A percentile compares a stretch with the other conserved stretches of the same genome.
Evolutionary conservation across 2,329 filamentous ascomycete species (phyloP).

Genomic region (Penicillium sp.): DNA sequence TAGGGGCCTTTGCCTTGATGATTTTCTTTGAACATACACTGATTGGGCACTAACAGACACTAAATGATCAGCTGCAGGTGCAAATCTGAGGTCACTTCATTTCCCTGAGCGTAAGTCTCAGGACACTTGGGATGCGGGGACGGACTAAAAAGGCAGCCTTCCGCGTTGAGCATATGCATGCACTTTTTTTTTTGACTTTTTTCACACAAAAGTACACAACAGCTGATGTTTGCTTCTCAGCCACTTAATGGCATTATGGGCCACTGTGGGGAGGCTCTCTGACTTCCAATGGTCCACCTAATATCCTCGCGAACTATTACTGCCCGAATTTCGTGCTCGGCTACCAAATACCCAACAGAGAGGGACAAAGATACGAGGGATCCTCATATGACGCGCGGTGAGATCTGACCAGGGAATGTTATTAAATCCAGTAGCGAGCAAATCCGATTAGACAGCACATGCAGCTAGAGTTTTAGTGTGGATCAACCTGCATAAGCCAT

Average conservation of each 20-base stretch:
- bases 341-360: not conserved
- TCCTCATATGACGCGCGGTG: not conserved
- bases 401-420: constrained; percentile 3
- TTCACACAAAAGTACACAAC: not conserved
- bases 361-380: not conserved
- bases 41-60: not conserved
- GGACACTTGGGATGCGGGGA: constrained; percentile 5
- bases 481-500: constrained; percentile 5
- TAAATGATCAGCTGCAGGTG: not conserved
- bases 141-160: not conserved
- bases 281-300: not conserved
- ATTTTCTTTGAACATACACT: not conserved
- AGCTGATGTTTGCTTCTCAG: not conserved
- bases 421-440: not conserved
- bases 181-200: not conserved
- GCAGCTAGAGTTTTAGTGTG: constrained; percentile 1
- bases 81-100: constrained; percentile 2
- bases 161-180: constrained; percentile 1
- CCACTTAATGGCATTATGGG: not conserved
- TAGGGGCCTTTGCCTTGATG: not conserved
- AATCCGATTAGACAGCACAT: not conserved
- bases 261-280: not conserved
- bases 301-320: not conserved
- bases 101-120: not conserved
- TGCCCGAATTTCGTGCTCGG: not conserved